Percentiles rank a stretch among this genome's conserved stretches.
phyloP scores from a whole-genome alignment of 2,329 filamentous ascomycete species.

The Diaporthe amygdali region DNA sequence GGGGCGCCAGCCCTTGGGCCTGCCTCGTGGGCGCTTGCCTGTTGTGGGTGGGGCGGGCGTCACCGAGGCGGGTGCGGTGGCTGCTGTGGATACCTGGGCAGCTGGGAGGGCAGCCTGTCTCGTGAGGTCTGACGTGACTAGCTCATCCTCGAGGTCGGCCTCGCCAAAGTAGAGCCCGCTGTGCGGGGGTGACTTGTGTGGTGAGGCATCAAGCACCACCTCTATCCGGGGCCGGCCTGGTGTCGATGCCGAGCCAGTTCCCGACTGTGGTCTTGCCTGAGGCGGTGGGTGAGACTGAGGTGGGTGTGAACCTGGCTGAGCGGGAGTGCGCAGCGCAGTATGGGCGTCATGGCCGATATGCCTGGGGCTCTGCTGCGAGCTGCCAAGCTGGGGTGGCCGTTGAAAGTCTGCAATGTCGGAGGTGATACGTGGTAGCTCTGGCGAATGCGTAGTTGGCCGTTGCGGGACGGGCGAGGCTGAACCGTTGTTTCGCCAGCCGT shows the following conservation, averaged over 20 bases:
- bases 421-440: conserved; percentile 7
- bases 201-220: conserved; percentile 21
- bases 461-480: conserved; percentile 1
- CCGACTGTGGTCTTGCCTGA: neutral
- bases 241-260: neutral
- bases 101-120: neutral
- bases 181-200: neutral
- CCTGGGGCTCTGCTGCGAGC: neutral
- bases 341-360: neutral
- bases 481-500: neutral
- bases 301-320: neutral
- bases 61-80: neutral
- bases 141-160: conserved; percentile 10
- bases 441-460: neutral
- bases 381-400: neutral
- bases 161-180: neutral
- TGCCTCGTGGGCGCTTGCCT: conserved; percentile 19
- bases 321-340: neutral
- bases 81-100: neutral
- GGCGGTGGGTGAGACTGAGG: neutral
- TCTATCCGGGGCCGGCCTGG: conserved; percentile 17
- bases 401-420: neutral
- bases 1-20: conserved; percentile 27
- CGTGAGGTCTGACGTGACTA: neutral
- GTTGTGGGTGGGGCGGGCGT: neutral